These are phyloP conservation scores for Quercus berberidifolia DNA, from an alignment of 306 rosid genomes.

Conservation along the genomic window DNA sequence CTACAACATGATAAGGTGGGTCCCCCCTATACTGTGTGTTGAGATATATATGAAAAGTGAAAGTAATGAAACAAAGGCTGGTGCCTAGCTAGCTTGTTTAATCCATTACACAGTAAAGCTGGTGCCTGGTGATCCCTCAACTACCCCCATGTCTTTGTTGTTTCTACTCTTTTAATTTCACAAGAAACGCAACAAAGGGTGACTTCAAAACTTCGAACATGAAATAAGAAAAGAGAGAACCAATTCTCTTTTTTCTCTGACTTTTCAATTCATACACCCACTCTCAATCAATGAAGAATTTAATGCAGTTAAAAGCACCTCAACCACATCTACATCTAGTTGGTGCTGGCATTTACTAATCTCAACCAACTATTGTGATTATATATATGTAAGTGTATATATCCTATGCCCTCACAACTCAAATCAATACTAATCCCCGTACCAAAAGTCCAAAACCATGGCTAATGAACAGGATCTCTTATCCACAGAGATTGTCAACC, in stretches of 20 bases:
- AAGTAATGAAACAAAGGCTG: no score
- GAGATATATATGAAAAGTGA: no score
- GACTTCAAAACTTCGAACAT: no score
- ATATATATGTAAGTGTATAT: neutral
- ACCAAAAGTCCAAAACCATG: conserved; percentile 24
- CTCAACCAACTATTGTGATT: conserved; percentile 37
- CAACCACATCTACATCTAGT: conserved; percentile 58
- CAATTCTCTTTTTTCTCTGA: neutral
- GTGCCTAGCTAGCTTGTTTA: no score
- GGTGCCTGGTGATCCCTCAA: no score
- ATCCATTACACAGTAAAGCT: no score
- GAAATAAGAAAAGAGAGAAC: no score
- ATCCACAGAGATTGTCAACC: conserved; percentile 87
- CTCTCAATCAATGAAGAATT: conserved; percentile 62
- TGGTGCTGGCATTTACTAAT: conserved; percentile 66
- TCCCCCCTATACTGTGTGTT: no score
- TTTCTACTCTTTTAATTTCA: no score
- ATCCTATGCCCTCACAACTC: neutral
- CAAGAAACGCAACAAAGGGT: no score
- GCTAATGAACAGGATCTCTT: conserved; percentile 67
- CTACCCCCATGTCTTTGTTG: no score
- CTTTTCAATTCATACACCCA: conserved; percentile 26
- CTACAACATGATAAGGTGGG: no score
- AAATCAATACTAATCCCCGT: neutral
- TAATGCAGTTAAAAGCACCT: conserved; percentile 45